A percentile compares a stretch with the other conserved stretches of the same genome.
Evolutionary conservation across 805 yeast genomes (phyloP).

Genomic region (Wickerhamiella musiphila): DNA sequence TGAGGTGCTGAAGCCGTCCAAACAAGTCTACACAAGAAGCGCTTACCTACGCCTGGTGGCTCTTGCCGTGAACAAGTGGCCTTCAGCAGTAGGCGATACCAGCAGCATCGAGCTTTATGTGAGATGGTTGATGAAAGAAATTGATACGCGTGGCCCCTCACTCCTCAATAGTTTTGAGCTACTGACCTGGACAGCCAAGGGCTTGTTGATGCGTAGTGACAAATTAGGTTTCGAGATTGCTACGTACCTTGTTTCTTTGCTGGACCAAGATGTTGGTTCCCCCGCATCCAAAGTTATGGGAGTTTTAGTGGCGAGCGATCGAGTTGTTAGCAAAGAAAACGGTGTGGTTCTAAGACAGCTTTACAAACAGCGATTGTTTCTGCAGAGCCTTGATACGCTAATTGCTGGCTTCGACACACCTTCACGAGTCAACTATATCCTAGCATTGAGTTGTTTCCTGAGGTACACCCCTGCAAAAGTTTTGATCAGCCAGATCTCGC

Average conservation of each 20-base stretch:
- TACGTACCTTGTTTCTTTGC: conserved; percentile 22
- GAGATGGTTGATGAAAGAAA: conserved; percentile 4
- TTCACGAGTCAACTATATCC: conserved; percentile 35
- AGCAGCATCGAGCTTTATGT: conserved; percentile 2
- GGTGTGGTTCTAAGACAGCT: conserved; percentile 46
- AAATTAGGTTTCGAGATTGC: conserved; percentile 22
- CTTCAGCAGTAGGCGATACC: conserved; percentile 9
- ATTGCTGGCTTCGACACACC: conserved; percentile 29
- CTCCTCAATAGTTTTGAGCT: conserved; percentile 28
- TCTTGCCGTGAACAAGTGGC: conserved; percentile 42
- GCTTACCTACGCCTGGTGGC: conserved; percentile 41
- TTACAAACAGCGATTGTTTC: conserved; percentile 69
- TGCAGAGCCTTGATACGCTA: conserved; percentile 37
- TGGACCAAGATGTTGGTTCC: conserved; percentile 23
- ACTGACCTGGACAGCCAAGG: conserved; percentile 56
- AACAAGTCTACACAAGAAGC: conserved; percentile 26
- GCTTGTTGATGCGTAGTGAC: conserved; percentile 43
- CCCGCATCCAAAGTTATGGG: conserved; percentile 40
- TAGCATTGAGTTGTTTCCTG: conserved; percentile 50
- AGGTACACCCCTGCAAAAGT: conserved; percentile 46
- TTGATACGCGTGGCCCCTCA: conserved; percentile 10
- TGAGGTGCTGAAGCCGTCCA: conserved; percentile 10
- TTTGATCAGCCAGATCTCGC: conserved; percentile 43
- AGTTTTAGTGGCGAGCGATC: conserved; percentile 49
- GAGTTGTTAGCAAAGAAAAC: conserved; percentile 35